phyloP scores from a whole-genome alignment of 495 filamentous ascomycete genomes.

The Penicillium flavigenum region DNA sequence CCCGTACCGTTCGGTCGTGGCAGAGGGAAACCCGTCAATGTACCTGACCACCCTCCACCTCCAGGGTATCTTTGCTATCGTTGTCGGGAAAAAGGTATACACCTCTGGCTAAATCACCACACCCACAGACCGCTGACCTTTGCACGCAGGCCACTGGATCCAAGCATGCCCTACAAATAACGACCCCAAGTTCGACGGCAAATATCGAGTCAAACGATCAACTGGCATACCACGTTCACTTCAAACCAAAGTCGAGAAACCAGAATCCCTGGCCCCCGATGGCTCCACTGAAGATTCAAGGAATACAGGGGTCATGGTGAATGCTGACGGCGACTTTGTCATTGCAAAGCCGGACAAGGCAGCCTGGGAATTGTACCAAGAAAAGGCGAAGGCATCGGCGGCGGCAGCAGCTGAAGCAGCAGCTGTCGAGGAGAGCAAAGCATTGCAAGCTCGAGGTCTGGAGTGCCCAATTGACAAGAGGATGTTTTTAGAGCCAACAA shows the following conservation, averaged over 20 bases:
- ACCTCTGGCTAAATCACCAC: conserved; percentile 6
- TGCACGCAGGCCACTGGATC: conserved; percentile 80
- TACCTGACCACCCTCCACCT: conserved; percentile 87
- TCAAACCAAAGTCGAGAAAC: conserved; percentile 90
- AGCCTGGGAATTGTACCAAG: conserved; percentile 95
- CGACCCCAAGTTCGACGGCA: conserved; percentile 90
- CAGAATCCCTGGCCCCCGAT: conserved; percentile 68
- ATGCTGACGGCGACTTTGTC: conserved; percentile 95
- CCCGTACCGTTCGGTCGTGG: conserved; percentile 58
- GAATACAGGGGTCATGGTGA: conserved; percentile 90
- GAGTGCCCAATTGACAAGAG: conserved; percentile 94
- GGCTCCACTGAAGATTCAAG: conserved; percentile 72
- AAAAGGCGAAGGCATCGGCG: conserved; percentile 78
- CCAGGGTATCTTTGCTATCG: conserved; percentile 94
- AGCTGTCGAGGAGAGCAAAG: conserved; percentile 70
- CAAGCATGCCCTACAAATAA: conserved; percentile 96
- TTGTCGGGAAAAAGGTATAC: conserved; percentile 85
- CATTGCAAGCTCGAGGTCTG: conserved; percentile 79
- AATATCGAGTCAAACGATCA: conserved; percentile 86
- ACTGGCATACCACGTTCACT: conserved; percentile 94
- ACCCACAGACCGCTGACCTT: neutral
- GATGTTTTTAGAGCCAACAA: conserved; percentile 94
- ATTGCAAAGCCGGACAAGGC: conserved; percentile 91
- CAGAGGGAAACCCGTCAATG: conserved; percentile 65
- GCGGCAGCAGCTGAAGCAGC: conserved; percentile 70